Base-by-base conservation (phyloP, 1,284 basidiomycete genomes). In the Rhodofomes roseus region DNA sequence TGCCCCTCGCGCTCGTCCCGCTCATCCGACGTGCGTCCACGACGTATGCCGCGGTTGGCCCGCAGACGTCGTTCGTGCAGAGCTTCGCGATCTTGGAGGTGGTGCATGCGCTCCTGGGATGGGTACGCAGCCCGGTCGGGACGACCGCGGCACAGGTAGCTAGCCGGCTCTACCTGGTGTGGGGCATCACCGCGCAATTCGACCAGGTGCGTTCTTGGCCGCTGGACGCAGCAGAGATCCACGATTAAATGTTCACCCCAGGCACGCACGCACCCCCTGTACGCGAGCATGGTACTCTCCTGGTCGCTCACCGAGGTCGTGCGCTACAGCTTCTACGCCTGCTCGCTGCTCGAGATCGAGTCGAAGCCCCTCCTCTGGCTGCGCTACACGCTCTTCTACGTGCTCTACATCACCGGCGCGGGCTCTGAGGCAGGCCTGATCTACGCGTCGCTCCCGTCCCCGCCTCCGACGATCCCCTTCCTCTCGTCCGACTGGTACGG, bases 281-380 rank as follows among this genome's bases (percentile, higher is more conserved):
- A 93, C 78, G 85, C 93, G 2, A 88, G 89, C 54, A 96, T 98
- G 94, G 84, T 98, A 56, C 76, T 97, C 63, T 93, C 96, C 0
- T 99, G 96, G 96, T 89, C 92, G 1, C 67, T 91, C 60, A 95
- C 95, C 43, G 96, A 99, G 74, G 84, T 95, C 56, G 87, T 97
- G 62, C 92, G 96, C 29, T 99, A 99, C 76, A 76, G 87, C 8
- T 97, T 92, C 79, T 99, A 99, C 76, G 88, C 90, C 3, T 80
- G 82, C 68, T 80, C 80, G 52, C 82, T 98, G 9, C 67, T 92
- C 50, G 83, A 82, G 7, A 59, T 60, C 57, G 79, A 81, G 63
- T 79, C 84, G 7, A 70, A 70, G 54, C 27, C 71, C 31, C 80
- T 91, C 54, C 75, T 86, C 27, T 89, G 81, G 77, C 73, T 89